Evolutionary conservation across 1,284 basidiomycete genomes (phyloP).

Genomic region (Ganoderma sinense): DNA sequence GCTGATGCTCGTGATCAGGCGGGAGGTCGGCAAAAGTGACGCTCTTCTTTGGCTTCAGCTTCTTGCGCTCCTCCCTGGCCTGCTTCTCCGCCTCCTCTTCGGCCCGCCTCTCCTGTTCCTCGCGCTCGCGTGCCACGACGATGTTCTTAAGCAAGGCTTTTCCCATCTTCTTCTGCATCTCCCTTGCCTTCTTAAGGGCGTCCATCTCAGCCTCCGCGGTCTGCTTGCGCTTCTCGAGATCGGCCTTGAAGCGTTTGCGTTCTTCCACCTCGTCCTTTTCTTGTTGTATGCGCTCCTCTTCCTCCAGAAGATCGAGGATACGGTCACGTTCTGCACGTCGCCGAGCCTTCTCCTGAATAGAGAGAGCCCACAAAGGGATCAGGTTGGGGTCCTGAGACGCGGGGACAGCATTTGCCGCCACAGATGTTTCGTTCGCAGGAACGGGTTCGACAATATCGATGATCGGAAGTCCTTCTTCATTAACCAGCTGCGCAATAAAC

Average conservation of each 20-base stretch:
- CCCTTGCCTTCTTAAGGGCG: conserved; percentile 58
- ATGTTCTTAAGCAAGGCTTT: conserved; percentile 64
- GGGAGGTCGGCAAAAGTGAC: conserved; percentile 67
- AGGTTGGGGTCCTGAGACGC: conserved; percentile 51
- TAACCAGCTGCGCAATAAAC: conserved; percentile 56
- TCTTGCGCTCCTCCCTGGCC: conserved; percentile 31
- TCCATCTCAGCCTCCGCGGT: conserved; percentile 60
- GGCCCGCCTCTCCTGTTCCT: conserved; percentile 43
- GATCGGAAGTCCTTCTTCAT: conserved; percentile 81
- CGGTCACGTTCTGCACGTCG: conserved; percentile 62
- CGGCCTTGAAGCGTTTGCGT: conserved; percentile 50
- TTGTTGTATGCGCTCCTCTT: conserved; percentile 64
- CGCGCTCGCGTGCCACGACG: conserved; percentile 49
- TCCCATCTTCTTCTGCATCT: conserved; percentile 81
- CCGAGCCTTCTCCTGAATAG: conserved; percentile 55
- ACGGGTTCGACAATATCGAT: conserved; percentile 77
- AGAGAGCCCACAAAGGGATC: conserved; percentile 55
- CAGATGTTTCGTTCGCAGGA: conserved; percentile 29
- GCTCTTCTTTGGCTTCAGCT: conserved; percentile 57
- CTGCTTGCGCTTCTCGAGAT: conserved; percentile 58
- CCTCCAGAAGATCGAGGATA: conserved; percentile 73
- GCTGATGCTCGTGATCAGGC: conserved; percentile 35
- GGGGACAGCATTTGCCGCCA: conserved; percentile 9
- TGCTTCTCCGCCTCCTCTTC: conserved; percentile 41
- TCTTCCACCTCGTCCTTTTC: conserved; percentile 49